Evolutionary conservation across 257 asterid genomes (phyloP).

Genomic region (Lycium ferocissimum): DNA sequence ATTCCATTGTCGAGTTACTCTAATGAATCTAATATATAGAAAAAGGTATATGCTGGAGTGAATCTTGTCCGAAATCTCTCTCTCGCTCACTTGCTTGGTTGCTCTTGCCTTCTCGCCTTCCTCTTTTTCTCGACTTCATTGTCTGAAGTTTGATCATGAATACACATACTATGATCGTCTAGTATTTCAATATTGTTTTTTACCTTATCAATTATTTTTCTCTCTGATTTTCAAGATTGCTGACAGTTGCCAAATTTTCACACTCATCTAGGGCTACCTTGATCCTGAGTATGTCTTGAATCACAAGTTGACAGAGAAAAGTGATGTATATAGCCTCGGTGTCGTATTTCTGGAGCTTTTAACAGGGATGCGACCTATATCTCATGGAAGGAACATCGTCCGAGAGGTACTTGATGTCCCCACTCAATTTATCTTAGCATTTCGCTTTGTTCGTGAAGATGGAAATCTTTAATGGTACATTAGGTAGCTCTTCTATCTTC

Average conservation of each 20-base stretch:
- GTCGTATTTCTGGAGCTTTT: constrained; percentile 28
- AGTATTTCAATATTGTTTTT: constrained; percentile 3
- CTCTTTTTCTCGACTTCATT: neutral
- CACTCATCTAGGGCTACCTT: constrained; percentile 20
- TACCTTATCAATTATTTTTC: constrained; percentile 18
- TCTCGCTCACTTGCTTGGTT: neutral
- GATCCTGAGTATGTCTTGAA: constrained; percentile 27
- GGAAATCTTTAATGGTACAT: neutral
- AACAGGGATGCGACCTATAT: constrained; percentile 31
- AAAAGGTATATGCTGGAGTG: neutral
- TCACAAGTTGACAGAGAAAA: constrained; percentile 30
- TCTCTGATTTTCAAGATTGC: neutral
- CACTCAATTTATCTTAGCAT: neutral
- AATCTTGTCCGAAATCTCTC: neutral
- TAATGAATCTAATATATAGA: neutral
- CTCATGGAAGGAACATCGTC: constrained; percentile 28
- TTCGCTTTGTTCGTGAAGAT: neutral
- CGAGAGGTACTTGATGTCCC: neutral
- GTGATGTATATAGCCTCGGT: constrained; percentile 29
- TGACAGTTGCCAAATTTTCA: constrained; percentile 20
- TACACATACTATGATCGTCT: constrained; percentile 23
- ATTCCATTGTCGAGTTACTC: neutral
- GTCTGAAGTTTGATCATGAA: neutral
- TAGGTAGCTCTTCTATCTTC: neutral
- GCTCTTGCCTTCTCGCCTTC: neutral